phyloP scores from a whole-genome alignment of 345 rosid species.

The Salix arbutifolia region DNA sequence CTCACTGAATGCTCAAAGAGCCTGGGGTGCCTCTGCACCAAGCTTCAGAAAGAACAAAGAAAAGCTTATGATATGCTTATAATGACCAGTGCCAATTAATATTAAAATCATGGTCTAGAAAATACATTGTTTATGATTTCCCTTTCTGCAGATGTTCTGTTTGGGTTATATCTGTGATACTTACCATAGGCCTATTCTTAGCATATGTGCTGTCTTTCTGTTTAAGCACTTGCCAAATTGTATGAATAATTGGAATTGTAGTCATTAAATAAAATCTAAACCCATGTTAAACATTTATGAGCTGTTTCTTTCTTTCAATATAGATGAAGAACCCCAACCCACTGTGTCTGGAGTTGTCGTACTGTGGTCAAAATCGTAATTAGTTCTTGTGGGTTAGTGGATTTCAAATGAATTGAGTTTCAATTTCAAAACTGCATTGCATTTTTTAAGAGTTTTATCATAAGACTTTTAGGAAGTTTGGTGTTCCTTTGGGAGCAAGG shows the following conservation, averaged over 20 bases:
- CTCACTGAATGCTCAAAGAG: neutral
- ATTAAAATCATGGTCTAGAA: constrained; percentile 1
- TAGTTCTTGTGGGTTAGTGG: neutral
- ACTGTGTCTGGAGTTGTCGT: neutral
- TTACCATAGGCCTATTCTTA: neutral
- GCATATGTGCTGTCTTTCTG: no score
- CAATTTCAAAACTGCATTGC: neutral
- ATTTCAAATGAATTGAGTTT: neutral
- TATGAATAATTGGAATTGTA: neutral
- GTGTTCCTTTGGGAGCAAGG: neutral
- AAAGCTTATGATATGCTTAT: neutral
- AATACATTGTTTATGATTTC: neutral
- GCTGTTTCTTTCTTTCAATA: neutral
- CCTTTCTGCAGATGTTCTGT: neutral
- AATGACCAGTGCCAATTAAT: constrained; percentile 2
- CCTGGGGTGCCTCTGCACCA: neutral
- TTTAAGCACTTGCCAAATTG: constrained; percentile 8
- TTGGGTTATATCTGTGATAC: neutral
- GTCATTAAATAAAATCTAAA: constrained; percentile 6
- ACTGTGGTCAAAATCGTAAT: neutral
- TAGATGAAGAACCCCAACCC: neutral
- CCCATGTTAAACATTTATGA: neutral
- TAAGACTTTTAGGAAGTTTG: neutral
- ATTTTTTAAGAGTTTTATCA: neutral
- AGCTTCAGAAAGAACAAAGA: neutral